Evolutionary conservation across 148 eudicot species (phyloP), one percentile per base, ranked within the genome.

Genomic region (Arbutus unedo): DNA sequence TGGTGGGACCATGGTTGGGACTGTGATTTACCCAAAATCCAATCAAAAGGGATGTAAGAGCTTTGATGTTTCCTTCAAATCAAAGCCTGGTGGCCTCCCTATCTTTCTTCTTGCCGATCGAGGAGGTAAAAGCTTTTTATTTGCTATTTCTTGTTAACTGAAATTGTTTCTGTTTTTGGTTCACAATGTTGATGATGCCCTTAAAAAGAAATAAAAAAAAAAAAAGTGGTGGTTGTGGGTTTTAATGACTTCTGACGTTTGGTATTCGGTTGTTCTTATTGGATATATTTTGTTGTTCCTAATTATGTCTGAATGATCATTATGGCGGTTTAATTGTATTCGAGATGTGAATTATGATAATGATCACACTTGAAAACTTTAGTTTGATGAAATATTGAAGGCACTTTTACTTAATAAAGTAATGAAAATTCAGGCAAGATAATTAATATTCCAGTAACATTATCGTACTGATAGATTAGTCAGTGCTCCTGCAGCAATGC

Each of bases 1-100:
- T 85, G 99, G 99, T 68, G 99, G 98, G 48, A 93, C 98, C 8
- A 80, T 96, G 91, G 90, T 82, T 60, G 99, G 98, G 2, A 87
- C 89, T 80, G 98, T 96, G 49, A 77, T 85, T 59, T 96, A 90
- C 70, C 98, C 99, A 0, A 92, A 88, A 83, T 81, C 95, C 9
- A 91, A 96, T 89, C 95, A 89, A 50, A 88, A 85, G 79, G 96
- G 91, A 47, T 96, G 99, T 83, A 90, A 89, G 74, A 81, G 84
- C 5, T 94, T 96, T 75, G 74, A 82, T 47, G 89, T 81, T 87
- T 50, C 93, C 49, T 84, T 91, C 83, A 92, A 92, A 83, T 72
- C 90, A 1, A 91, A 89, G 87, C 91, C 98, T 48, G 99, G 99
- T 4, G 97, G 97, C 19, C 85, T 90, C 57, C 99, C 98, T 3